Conservation (phyloP, 441 rosid genomes). For the Erodium moschatum region DNA sequence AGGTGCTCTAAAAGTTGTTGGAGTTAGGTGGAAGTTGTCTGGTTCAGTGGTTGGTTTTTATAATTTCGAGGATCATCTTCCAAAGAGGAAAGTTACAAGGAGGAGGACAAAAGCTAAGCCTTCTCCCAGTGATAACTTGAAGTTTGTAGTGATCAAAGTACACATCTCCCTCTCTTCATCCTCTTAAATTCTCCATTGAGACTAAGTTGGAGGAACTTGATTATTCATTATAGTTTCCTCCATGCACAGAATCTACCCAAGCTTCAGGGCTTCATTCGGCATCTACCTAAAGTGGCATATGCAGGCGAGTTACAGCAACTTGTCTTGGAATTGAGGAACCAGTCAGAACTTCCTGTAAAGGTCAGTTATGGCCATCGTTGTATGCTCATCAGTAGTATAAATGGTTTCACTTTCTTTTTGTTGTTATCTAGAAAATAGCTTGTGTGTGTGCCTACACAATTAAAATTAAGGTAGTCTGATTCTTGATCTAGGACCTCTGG, state of each 20-base stretch:
- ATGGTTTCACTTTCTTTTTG: constrained; percentile 1
- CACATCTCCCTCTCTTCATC: constrained; percentile 15
- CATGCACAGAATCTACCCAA: constrained; percentile 64
- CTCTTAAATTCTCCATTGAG: constrained; percentile 17
- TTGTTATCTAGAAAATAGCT: neutral
- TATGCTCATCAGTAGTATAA: constrained; percentile 5
- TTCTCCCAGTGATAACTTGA: constrained; percentile 47
- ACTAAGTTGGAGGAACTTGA: constrained; percentile 16
- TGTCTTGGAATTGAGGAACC: constrained; percentile 69
- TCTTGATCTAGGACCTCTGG: constrained; percentile 2
- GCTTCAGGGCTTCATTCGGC: constrained; percentile 68
- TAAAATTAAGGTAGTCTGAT: neutral
- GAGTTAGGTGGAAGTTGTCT: constrained; percentile 88
- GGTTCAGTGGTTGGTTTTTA: constrained; percentile 68
- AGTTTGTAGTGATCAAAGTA: constrained; percentile 83
- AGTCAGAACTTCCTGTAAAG: constrained; percentile 65
- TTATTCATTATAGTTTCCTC: constrained; percentile 15
- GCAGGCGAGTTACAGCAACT: constrained; percentile 69
- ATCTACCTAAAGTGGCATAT: constrained; percentile 58
- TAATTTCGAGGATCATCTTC: constrained; percentile 47
- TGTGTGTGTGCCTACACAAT: neutral
- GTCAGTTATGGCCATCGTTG: constrained; percentile 30
- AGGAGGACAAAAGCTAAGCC: constrained; percentile 48
- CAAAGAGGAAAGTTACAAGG: constrained; percentile 40
- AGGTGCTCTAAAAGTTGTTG: constrained; percentile 79